Conservation (phyloP, 2,329 filamentous ascomycete species). For the Sporothrix inflata region DNA sequence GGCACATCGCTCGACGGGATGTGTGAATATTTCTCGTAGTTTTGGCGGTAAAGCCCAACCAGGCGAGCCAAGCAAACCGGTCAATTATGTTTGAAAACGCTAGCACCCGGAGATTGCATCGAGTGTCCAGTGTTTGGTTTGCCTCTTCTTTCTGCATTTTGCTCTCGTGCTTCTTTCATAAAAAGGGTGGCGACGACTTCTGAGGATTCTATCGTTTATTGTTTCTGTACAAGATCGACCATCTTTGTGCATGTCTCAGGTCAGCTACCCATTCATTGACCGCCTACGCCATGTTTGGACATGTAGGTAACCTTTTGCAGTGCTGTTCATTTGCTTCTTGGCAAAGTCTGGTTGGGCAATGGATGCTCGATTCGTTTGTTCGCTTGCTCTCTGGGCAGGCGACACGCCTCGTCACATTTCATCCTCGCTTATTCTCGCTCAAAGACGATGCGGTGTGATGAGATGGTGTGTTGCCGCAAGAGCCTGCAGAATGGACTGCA, state of each 20-base stretch:
- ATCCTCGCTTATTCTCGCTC: not conserved
- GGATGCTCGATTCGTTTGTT: not conserved
- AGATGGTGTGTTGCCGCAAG: slow-evolving; percentile 2
- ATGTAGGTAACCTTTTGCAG: not conserved
- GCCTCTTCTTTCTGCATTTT: not conserved
- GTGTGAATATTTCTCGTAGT: not conserved
- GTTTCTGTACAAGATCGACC: not conserved
- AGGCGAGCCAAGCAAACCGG: not conserved
- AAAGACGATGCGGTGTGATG: slow-evolving; percentile 10
- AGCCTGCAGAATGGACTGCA: not conserved
- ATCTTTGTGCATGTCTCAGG: slow-evolving; percentile 7
- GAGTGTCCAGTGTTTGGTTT: too few relatives aligned
- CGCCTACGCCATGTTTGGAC: not conserved
- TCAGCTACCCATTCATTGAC: not conserved
- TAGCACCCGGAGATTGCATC: not conserved
- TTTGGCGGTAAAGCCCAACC: not conserved
- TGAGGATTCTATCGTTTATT: too few relatives aligned
- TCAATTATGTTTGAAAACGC: not conserved
- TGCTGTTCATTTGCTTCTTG: not conserved
- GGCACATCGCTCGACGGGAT: not conserved
- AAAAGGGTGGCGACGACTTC: not conserved
- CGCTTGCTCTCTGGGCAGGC: not conserved
- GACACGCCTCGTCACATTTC: slow-evolving; percentile 7
- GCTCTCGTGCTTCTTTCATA: not conserved
- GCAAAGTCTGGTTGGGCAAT: not conserved